These are phyloP conservation scores for Heterobasidion parviporum DNA, from an alignment of 1,284 basidiomycete genomes.

Conservation along the genomic window DNA sequence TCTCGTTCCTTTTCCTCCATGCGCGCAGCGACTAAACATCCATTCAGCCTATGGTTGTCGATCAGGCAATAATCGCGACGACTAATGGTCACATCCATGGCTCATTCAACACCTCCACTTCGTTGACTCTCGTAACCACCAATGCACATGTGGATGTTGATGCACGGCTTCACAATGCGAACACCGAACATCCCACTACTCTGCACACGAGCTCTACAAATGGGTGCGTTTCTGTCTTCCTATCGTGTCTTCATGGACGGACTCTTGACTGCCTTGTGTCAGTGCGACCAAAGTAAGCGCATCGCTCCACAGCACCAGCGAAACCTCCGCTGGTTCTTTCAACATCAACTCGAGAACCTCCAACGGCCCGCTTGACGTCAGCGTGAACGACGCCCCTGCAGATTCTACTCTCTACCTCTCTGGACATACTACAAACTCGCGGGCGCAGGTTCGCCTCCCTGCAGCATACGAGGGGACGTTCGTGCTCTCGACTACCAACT, in stretches of 20 bases:
- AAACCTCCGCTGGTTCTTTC: slow-evolving; percentile 21
- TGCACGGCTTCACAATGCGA: slow-evolving; percentile 23
- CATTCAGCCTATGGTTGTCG: slow-evolving; percentile 27
- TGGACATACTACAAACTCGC: slow-evolving; percentile 24
- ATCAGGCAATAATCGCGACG: slow-evolving; percentile 21
- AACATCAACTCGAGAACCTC: slow-evolving; percentile 16
- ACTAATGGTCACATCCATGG: slow-evolving; percentile 32
- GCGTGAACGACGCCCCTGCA: slow-evolving; percentile 28
- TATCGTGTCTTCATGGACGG: neutral
- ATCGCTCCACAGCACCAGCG: slow-evolving; percentile 18
- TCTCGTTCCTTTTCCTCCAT: neutral
- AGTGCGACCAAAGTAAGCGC: slow-evolving; percentile 24
- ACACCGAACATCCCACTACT: slow-evolving; percentile 16
- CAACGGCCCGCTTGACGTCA: slow-evolving; percentile 22
- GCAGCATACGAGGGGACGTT: slow-evolving; percentile 37
- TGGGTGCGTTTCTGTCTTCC: slow-evolving; percentile 21
- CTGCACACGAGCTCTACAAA: slow-evolving; percentile 26
- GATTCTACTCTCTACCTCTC: slow-evolving; percentile 27
- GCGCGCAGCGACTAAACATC: neutral
- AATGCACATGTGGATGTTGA: slow-evolving; percentile 29
- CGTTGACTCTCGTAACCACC: slow-evolving; percentile 26
- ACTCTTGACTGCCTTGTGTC: neutral
- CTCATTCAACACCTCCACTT: slow-evolving; percentile 25
- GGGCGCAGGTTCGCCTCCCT: slow-evolving; percentile 24
- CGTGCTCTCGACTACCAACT: slow-evolving; percentile 19